Conservation (phyloP, 495 filamentous ascomycete species). For the Trichoderma reesei region DNA sequence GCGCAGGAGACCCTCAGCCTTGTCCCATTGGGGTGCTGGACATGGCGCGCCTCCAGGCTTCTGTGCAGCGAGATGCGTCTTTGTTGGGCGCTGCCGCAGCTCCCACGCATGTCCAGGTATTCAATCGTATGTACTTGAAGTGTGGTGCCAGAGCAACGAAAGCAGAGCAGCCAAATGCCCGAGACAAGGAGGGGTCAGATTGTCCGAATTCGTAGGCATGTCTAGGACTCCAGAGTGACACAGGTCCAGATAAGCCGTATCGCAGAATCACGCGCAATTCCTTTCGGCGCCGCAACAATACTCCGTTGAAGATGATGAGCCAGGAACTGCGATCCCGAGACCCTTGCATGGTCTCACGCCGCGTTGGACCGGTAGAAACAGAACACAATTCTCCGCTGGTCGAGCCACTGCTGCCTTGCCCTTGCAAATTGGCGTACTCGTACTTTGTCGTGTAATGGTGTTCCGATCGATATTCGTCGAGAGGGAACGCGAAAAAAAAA, state of each 20-base stretch:
- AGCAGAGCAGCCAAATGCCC: no score
- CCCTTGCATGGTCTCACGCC: background rate
- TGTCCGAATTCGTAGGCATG: background rate
- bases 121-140: no score
- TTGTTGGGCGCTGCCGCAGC: background rate
- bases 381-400: background rate
- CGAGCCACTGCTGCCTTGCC: background rate
- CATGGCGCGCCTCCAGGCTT: background rate
- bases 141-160: no score
- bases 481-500: background rate
- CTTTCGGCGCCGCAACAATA: background rate
- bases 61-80: background rate
- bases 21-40: background rate
- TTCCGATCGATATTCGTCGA: no score
- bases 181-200: background rate
- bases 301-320: no score
- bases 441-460: no score
- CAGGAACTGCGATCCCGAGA: background rate
- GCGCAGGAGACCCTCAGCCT: conserved; percentile 1
- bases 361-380: background rate
- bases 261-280: background rate
- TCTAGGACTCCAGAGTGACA: background rate
- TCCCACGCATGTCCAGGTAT: no score
- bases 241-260: conserved; percentile 1
- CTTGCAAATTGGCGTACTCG: no score